Evolutionary conservation across 225 moss, liverwort and hornwort genomes (phyloP).

Genomic region (Sphagnum contortum): DNA sequence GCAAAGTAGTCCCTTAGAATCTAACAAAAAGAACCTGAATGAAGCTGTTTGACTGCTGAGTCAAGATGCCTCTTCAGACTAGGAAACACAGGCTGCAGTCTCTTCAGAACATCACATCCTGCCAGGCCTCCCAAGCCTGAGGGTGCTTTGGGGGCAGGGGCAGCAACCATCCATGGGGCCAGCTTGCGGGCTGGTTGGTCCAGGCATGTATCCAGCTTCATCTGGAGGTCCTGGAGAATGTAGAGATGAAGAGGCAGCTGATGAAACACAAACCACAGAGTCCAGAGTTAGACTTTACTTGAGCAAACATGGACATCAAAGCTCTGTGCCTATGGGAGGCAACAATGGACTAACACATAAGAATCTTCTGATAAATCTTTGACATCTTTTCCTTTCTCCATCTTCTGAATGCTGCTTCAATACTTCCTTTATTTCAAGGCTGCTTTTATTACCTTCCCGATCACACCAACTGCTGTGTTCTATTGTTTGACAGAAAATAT

Average conservation of each 20-base stretch:
- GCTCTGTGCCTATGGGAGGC: too few species aligned
- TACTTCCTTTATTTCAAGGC: too few species aligned
- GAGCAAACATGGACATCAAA: too few species aligned
- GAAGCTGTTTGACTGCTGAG: slow-evolving; percentile 50
- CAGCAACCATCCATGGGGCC: slow-evolving; percentile 66
- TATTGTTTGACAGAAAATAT: background rate
- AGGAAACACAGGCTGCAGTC: slow-evolving; percentile 53
- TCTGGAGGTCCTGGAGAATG: slow-evolving; percentile 57
- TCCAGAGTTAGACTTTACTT: too few species aligned
- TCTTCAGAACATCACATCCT: slow-evolving; percentile 49
- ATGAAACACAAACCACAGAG: slow-evolving; percentile 1
- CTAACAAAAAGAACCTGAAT: slow-evolving; percentile 26
- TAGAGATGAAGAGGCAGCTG: slow-evolving; percentile 75
- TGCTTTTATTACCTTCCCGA: too few species aligned
- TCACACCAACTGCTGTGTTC: too few species aligned
- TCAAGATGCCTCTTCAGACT: slow-evolving; percentile 66
- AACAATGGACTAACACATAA: too few species aligned
- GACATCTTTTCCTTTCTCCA: too few species aligned
- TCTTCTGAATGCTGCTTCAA: too few species aligned
- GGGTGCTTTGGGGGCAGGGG: slow-evolving; percentile 45
- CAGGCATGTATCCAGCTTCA: slow-evolving; percentile 58
- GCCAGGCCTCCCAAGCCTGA: slow-evolving; percentile 54
- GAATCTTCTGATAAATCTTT: too few species aligned
- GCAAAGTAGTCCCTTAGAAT: too few species aligned
- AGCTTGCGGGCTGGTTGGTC: slow-evolving; percentile 56